A percentile compares a stretch with the other conserved stretches of the same genome.
Conservation (phyloP, 805 yeast genomes). For the Maudiozyma turicensis region DNA sequence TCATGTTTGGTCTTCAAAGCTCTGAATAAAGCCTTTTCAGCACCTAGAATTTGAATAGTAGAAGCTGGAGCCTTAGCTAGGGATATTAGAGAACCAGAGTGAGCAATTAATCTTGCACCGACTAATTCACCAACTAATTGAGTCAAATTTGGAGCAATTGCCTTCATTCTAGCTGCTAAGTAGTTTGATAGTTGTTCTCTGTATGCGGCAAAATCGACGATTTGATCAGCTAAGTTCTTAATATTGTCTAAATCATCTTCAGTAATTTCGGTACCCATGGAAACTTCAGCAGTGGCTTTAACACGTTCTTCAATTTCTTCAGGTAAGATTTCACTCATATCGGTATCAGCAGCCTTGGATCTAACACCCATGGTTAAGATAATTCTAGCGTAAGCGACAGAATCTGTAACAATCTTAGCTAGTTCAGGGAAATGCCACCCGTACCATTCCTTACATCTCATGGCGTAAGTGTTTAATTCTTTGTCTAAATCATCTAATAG, state of each 20-base stretch:
- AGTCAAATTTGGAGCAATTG: conserved; percentile 96
- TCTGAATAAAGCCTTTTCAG: conserved; percentile 97
- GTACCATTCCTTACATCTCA: conserved; percentile 99
- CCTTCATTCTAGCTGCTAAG: conserved; percentile 90
- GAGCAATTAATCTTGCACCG: conserved; percentile 97
- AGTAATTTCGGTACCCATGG: conserved; percentile 99
- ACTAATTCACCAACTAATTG: conserved; percentile 94
- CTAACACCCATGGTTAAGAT: conserved; percentile 90
- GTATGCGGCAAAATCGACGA: conserved; percentile 90
- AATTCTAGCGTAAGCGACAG: conserved; percentile 91
- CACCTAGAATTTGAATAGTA: conserved; percentile 95
- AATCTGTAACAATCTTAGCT: conserved; percentile 93
- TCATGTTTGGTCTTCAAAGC: conserved; percentile 97
- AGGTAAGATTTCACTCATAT: conserved; percentile 81
- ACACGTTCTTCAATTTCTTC: conserved; percentile 89
- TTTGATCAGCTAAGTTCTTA: conserved; percentile 86
- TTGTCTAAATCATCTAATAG: conserved; percentile 91
- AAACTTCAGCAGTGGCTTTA: conserved; percentile 89
- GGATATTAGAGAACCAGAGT: conserved; percentile 89
- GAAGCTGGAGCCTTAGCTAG: conserved; percentile 98
- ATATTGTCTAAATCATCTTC: conserved; percentile 82
- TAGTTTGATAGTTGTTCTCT: conserved; percentile 92
- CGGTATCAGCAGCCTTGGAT: conserved; percentile 82
- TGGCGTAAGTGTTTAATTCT: conserved; percentile 94
- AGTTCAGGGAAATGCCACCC: conserved; percentile 99